Percentiles rank a stretch among this genome's conserved stretches.
Evolutionary conservation across 495 filamentous ascomycete species (phyloP).

Genomic region (Penicillium lagena): DNA sequence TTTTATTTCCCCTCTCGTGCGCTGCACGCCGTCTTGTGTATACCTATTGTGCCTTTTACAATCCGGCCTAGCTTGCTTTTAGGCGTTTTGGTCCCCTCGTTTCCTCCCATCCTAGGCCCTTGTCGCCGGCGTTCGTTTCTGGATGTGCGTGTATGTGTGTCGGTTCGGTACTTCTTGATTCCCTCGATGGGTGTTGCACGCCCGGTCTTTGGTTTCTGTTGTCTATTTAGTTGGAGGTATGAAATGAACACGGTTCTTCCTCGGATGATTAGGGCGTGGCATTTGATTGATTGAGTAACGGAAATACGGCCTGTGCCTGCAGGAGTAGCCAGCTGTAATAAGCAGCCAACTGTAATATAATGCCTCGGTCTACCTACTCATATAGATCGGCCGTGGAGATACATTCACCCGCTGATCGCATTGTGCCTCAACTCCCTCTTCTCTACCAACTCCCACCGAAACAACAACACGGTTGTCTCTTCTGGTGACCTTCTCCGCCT

Average conservation of each 20-base stretch:
- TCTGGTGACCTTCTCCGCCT: too few species aligned
- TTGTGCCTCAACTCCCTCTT: too few species aligned
- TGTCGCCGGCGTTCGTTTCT: conserved; percentile 7
- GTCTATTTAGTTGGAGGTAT: not conserved
- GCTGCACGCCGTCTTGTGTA: conserved; percentile 2
- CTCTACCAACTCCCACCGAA: too few species aligned
- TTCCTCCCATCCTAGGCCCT: not conserved
- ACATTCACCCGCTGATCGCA: too few species aligned
- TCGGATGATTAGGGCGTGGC: not conserved
- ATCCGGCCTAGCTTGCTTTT: conserved; percentile 7
- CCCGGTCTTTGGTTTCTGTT: conserved; percentile 6
- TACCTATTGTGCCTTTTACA: conserved; percentile 1
- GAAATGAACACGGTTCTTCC: not conserved
- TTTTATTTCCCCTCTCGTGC: not conserved
- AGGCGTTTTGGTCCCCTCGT: conserved; percentile 11
- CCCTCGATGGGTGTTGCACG: conserved; percentile 3
- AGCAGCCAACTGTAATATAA: too few species aligned
- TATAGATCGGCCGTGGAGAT: too few species aligned
- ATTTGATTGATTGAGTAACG: conserved; percentile 7
- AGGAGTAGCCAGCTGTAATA: not conserved
- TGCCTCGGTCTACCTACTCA: too few species aligned
- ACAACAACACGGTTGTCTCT: too few species aligned
- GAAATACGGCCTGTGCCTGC: not conserved
- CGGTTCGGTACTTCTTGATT: conserved; percentile 4
- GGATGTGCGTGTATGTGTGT: conserved; percentile 5